These are phyloP conservation scores for Suhomyces wounanorum DNA, from an alignment of 1,139 yeast species.

Conservation along the genomic window DNA sequence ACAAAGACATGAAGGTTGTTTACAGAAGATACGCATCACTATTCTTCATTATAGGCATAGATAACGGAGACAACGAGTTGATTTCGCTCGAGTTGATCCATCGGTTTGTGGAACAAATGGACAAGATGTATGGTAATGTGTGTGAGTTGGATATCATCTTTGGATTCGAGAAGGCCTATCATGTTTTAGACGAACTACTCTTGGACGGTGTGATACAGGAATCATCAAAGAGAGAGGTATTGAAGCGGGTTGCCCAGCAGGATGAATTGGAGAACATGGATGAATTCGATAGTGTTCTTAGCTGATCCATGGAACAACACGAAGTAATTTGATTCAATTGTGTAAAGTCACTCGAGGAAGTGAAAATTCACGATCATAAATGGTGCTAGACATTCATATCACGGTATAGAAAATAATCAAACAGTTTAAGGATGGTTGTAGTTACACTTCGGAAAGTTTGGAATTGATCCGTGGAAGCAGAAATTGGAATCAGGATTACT, in stretches of 20 bases:
- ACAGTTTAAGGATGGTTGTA: neutral
- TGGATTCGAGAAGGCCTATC: slow-evolving; percentile 92
- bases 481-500: neutral
- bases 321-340: neutral
- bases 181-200: slow-evolving; percentile 85
- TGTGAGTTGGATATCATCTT: slow-evolving; percentile 92
- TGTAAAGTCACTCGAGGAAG: neutral
- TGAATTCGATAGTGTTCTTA: slow-evolving; percentile 46
- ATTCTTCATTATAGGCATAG: slow-evolving; percentile 86
- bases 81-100: slow-evolving; percentile 85
- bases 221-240: slow-evolving; percentile 76
- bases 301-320: slow-evolving; percentile 16
- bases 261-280: slow-evolving; percentile 70
- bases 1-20: slow-evolving; percentile 82
- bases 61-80: slow-evolving; percentile 82
- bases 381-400: neutral
- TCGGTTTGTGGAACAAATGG: slow-evolving; percentile 96
- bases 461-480: neutral
- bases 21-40: slow-evolving; percentile 92
- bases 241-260: slow-evolving; percentile 76
- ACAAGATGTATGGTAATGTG: slow-evolving; percentile 93
- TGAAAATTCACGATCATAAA: neutral
- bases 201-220: slow-evolving; percentile 85
- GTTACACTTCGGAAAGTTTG: too few species aligned
- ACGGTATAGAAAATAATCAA: neutral